Percentiles rank a stretch among this genome's conserved stretches.
phyloP scores from a whole-genome alignment of 495 filamentous ascomycete species.

The Tuber calosporum region DNA sequence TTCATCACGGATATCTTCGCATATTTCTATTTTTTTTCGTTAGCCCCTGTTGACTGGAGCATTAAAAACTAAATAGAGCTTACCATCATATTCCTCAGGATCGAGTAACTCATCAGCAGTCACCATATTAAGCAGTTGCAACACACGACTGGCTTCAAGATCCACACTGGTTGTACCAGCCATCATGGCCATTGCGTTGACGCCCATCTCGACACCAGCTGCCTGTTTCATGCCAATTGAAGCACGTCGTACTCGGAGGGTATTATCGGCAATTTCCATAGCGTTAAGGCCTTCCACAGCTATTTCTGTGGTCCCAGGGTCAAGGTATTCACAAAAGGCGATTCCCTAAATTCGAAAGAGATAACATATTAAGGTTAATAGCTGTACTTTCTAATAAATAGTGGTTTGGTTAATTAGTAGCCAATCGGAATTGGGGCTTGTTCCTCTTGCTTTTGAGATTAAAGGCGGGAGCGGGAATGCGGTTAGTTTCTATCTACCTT shows the following conservation, averaged over 20 bases:
- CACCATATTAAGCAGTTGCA: conserved; percentile 96
- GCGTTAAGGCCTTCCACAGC: conserved; percentile 86
- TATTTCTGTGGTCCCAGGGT: conserved; percentile 68
- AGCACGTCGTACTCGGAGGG: conserved; percentile 76
- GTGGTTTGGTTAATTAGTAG: conserved; percentile 34
- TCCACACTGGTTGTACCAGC: conserved; percentile 80
- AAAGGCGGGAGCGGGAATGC: conserved; percentile 24
- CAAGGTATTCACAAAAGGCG: conserved; percentile 90
- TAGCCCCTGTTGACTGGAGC: neutral
- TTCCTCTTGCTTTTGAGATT: conserved; percentile 16
- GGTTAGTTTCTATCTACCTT: conserved; percentile 56
- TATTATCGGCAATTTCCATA: conserved; percentile 82
- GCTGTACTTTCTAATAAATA: conserved; percentile 35
- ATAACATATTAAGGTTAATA: conserved; percentile 32
- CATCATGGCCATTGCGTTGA: conserved; percentile 98
- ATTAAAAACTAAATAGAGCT: conserved; percentile 20
- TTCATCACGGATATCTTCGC: conserved; percentile 84
- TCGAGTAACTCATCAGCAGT: conserved; percentile 93
- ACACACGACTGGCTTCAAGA: conserved; percentile 66
- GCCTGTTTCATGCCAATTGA: conserved; percentile 90
- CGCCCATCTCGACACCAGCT: conserved; percentile 81
- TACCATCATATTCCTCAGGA: conserved; percentile 87
- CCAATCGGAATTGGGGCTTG: conserved; percentile 16
- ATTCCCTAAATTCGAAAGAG: conserved; percentile 60
- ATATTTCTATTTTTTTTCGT: conserved; percentile 62